These are phyloP conservation scores for Alternaria triticimaculans DNA, from an alignment of 2,329 filamentous ascomycete genomes.

Conservation along the genomic window DNA sequence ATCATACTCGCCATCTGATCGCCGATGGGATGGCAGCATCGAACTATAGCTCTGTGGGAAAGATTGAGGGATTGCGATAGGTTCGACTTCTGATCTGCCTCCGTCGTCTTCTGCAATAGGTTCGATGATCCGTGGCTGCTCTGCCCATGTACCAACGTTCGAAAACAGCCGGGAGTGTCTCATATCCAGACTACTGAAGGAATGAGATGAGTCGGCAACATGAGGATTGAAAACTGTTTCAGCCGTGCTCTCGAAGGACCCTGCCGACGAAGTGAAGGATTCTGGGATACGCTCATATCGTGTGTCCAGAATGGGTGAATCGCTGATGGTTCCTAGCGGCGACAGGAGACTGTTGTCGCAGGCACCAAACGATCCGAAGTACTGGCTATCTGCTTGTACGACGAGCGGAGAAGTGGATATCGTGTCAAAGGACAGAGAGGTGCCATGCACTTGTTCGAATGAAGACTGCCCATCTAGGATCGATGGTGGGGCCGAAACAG, in stretches of 20 bases:
- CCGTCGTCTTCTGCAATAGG: conserved; percentile 38
- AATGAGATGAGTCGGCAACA: conserved; percentile 34
- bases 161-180: conserved; percentile 37
- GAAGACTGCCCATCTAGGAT: conserved; percentile 34
- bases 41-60: conserved; percentile 26
- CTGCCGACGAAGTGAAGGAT: conserved; percentile 19
- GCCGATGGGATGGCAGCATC: conserved; percentile 13
- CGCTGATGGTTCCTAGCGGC: conserved; percentile 17
- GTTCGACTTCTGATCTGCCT: conserved; percentile 20
- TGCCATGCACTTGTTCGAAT: conserved; percentile 27
- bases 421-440: conserved; percentile 37
- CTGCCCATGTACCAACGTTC: conserved; percentile 38
- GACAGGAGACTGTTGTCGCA: conserved; percentile 26
- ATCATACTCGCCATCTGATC: conserved; percentile 12
- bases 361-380: conserved; percentile 34
- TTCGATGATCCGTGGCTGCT: conserved; percentile 38
- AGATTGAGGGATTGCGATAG: conserved; percentile 41
- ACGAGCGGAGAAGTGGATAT: conserved; percentile 36
- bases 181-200: conserved; percentile 40
- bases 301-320: conserved; percentile 35
- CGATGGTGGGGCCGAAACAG: conserved; percentile 38
- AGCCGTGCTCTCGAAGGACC: conserved; percentile 31
- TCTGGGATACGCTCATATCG: conserved; percentile 29
- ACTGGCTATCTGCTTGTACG: conserved; percentile 21
- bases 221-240: conserved; percentile 39